Base-by-base conservation (phyloP, 768 basidiomycete species). In the Leccinum subgranulosum region DNA sequence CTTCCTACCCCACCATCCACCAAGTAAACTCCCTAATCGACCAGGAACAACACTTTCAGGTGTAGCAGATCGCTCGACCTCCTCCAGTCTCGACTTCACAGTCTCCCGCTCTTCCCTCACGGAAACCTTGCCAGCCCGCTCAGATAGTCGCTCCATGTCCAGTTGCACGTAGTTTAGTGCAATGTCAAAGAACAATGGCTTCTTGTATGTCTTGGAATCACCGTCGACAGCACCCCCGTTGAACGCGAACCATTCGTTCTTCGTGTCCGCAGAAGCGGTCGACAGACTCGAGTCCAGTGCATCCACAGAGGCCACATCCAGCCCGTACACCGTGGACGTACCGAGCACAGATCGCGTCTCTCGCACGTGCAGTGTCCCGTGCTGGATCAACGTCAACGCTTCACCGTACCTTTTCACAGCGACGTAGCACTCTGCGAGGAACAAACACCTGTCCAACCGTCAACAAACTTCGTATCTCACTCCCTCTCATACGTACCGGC, bases 161-260 rank as follows among this genome's bases (percentile, higher is more conserved):
- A 94, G 73, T 61, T 90, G 84, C 54, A 92, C 86, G 67, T 96
- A 97, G 73, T 96, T 97, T 65, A 94, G 84, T 17, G 93, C 94
- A 59, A 93, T 89, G 69, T 97, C 92, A 74, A 95, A 97, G 77
- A 98, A 97, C 41, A 93, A 66, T 15, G 92, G 92, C 68, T 96
- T 96, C 76, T 87, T 86, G 66, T 86, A 77, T 39, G 77, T 71
- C 64, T 80, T 78, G 50, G 76, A 67, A 49, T 81, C 77, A 0
- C 69, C 68, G 12, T 76, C 70, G 33, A 75, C 64, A 6, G 78
- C 74, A 3, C 91, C 91, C 3, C 91, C 90, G 64, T 91, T 91
- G 68, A 80, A 81, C 2, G 84, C 78, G 64, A 90, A 89, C 92
- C 92, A 94, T 47, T 86, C 86, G 34, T 80, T 82, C 68, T 91